Base-by-base conservation (phyloP, 305 asterid genomes). In the Fraxinus albicans region DNA sequence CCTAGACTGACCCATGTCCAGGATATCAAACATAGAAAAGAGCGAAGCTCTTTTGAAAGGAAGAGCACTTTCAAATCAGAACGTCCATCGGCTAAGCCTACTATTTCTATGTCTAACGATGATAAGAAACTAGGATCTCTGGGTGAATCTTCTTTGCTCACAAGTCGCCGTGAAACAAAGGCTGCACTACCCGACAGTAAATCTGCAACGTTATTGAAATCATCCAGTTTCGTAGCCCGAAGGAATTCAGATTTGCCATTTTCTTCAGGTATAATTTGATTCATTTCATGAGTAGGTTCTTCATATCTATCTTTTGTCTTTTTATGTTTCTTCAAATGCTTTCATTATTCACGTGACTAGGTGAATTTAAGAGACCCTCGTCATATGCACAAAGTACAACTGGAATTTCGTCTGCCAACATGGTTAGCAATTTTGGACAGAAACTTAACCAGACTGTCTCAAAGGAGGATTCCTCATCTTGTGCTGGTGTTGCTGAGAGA, bases 301-400 rank as follows among this genome's bases (percentile, higher is more conserved):
- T 58, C 81, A 58, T 80, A 73, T 25, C 21, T 29, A 25, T 40
- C 53, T 55, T 19, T 19, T 15, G 34, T 84, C 58, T 17, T 74
- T 47, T 75, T 53, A 63, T 74, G 78, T 73, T 81, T 74, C 78
- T 85, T 83, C 80, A 60, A 36, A 35, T 36, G 53, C 58, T 77
- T 84, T 81, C 25, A 4, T 63, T 58, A 53, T 85, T 82, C 80
- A 67, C 77, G 25, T 86, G 85, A 80, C 81, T 91, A 93, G 98
- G 95, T 82, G 95, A 92, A 80, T 85, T 86, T 76, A 92, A 88
- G 90, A 92, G 88, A 87, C 97, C 94, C 79, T 89, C 90, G 19
- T 82, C 87, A 75, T 78, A 80, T 76, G 79, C 76, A 29, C 90
- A 72, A 76, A 67, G 79, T 83, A 76, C 83, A 77, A 35, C 55